phyloP scores from a whole-genome alignment of 768 basidiomycete species.

The Pleurotus pulmonarius region DNA sequence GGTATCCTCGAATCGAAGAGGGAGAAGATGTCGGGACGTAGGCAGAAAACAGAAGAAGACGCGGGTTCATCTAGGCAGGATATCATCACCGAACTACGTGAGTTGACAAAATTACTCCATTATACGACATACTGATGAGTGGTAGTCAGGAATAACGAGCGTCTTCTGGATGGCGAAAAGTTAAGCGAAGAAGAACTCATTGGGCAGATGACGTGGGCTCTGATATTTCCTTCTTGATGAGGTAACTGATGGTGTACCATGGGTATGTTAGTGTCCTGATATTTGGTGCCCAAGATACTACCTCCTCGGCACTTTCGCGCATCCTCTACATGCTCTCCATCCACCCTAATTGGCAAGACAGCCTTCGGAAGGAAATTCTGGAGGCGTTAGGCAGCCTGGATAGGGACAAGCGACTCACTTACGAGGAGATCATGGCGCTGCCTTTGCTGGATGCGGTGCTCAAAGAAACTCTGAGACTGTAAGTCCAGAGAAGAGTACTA shows the following conservation, averaged over 20 bases:
- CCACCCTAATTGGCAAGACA: constrained; percentile 34
- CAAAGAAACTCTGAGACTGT: constrained; percentile 45
- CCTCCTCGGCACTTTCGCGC: constrained; percentile 40
- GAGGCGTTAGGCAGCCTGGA: constrained; percentile 16
- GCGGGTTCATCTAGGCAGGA: constrained; percentile 34
- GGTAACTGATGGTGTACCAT: not conserved
- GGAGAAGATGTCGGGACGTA: constrained; percentile 16
- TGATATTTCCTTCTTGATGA: not conserved
- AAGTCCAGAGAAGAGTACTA: constrained; percentile 10
- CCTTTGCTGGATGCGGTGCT: constrained; percentile 43
- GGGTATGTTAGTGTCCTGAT: constrained; percentile 34
- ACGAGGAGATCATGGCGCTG: constrained; percentile 33
- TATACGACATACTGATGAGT: not conserved
- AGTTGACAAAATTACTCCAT: constrained; percentile 16
- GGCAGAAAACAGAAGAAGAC: constrained; percentile 11
- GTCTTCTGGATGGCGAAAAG: constrained; percentile 27
- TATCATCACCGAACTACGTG: constrained; percentile 48
- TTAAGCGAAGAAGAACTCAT: constrained; percentile 41
- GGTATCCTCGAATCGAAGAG: constrained; percentile 38
- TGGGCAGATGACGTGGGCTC: constrained; percentile 45
- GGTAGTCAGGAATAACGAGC: constrained; percentile 35
- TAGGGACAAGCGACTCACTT: constrained; percentile 19
- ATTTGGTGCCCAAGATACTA: constrained; percentile 50
- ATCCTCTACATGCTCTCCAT: constrained; percentile 34
- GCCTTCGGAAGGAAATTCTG: constrained; percentile 32